Base-by-base conservation (phyloP, 768 basidiomycete genomes). In the Mycena vitilis region DNA sequence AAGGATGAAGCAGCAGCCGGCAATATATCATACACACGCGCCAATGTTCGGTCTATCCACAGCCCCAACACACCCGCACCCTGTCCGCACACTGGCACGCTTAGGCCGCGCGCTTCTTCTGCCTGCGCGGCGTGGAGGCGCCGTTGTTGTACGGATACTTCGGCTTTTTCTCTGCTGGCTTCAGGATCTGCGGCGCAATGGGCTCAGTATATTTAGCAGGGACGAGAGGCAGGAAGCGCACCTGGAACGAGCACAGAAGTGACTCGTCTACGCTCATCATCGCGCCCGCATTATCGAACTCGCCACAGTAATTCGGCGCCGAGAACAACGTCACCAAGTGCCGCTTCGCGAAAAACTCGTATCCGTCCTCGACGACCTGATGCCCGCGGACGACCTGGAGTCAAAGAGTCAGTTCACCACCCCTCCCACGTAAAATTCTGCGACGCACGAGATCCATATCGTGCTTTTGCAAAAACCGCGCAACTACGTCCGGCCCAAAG, bases 181-280 rank as follows among this genome's bases (percentile, higher is more conserved):
- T 99, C 75, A 99, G 85, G 71, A 99, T 99, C 96, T 98, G 49
- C 44, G 4, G 18, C 11, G 25, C 10, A 13, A 13, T 11, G 34
- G 44, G 1, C 10, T 47, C 20, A 54, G 38, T 7, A 45, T 38
- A 55, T 5, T 4, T n/a, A n/a, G 12, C 11, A 4, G 0, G 20
- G n/a, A 13, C 5, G 45, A 48, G 18, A 34, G 20, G 20, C 10
- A 13, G 0, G 16, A 37, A 44, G 55, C 81, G 67, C 71, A 96
- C 95, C 83, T 98, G 97, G 95, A 99, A 98, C 10, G 96, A 98
- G 82, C 97, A 98, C 71, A 99, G 80, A 72, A 99, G 80, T 11
- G 97, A 98, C 82, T 98, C 97, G 75, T 98, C 97, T 48, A 99
- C 97, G 75, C 95, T 96, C 97, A 99, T 99, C 97, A 99, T 99